phyloP scores from a whole-genome alignment of 129 eudicot species.

The Flaveria sonorensis region DNA sequence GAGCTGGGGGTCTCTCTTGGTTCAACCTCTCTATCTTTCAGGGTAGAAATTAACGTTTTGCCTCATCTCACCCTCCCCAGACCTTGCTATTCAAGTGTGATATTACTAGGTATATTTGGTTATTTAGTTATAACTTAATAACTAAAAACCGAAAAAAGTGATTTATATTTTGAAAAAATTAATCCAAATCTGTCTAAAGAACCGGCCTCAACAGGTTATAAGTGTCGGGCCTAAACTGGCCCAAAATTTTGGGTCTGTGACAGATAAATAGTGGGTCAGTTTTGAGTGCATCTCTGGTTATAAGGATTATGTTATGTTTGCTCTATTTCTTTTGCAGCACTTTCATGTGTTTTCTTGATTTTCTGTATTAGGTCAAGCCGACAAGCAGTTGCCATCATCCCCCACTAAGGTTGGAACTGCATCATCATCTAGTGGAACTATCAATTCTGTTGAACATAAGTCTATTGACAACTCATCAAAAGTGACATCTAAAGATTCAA shows the following conservation, averaged over 20 bases:
- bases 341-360: constrained; percentile 4
- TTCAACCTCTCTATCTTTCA: too few species aligned
- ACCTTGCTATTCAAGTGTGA: too few species aligned
- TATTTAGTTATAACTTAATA: background rate
- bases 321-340: background rate
- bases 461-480: constrained; percentile 39
- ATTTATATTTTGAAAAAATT: background rate
- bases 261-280: background rate
- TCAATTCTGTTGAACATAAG: constrained; percentile 49
- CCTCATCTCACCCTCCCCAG: too few species aligned
- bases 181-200: background rate
- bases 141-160: background rate
- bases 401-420: constrained; percentile 42
- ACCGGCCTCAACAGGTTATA: background rate
- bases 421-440: constrained; percentile 44
- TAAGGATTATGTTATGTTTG: background rate
- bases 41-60: too few species aligned
- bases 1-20: too few species aligned
- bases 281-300: constrained; percentile 6
- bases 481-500: constrained; percentile 41
- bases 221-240: background rate
- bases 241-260: background rate
- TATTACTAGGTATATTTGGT: background rate
- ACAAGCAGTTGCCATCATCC: constrained; percentile 52
- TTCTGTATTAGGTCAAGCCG: constrained; percentile 53